Conservation (phyloP, 2,329 filamentous ascomycete genomes). For the Colletotrichum nymphaeae region DNA sequence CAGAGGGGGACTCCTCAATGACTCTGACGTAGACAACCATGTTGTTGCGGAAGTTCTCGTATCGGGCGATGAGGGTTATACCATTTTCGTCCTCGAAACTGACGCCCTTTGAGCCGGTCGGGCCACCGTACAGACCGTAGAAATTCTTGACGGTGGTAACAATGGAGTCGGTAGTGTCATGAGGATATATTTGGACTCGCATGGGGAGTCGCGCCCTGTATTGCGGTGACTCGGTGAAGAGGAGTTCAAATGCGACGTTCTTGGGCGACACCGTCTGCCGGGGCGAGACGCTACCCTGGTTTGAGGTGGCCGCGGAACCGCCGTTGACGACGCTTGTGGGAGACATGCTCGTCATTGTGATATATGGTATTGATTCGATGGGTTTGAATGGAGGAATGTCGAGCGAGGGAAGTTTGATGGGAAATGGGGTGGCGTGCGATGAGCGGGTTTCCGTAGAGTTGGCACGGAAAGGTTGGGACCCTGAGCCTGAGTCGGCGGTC, state of each 20-base stretch:
- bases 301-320: constrained; percentile 49
- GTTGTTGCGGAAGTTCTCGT: constrained; percentile 93
- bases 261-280: constrained; percentile 67
- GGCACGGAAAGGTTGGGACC: constrained; percentile 23
- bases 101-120: constrained; percentile 78
- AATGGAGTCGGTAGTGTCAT: constrained; percentile 97
- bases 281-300: constrained; percentile 59
- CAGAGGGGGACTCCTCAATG: constrained; percentile 68
- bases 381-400: constrained; percentile 41
- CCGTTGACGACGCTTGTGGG: constrained; percentile 50
- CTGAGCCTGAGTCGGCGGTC: constrained; percentile 18
- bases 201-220: constrained; percentile 83
- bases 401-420: constrained; percentile 36
- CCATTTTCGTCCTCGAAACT: constrained; percentile 94
- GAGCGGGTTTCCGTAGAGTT: constrained; percentile 30
- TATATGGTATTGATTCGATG: constrained; percentile 38
- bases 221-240: constrained; percentile 75
- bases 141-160: constrained; percentile 99
- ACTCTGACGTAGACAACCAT: constrained; percentile 95
- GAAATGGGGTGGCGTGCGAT: constrained; percentile 34
- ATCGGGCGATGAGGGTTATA: constrained; percentile 92
- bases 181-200: constrained; percentile 90
- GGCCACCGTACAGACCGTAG: constrained; percentile 90
- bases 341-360: constrained; percentile 60
- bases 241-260: constrained; percentile 82